Evolutionary conservation across 345 rosid genomes (phyloP), one percentile per base, ranked within the genome.

Genomic region (Sisymbrium irio): DNA sequence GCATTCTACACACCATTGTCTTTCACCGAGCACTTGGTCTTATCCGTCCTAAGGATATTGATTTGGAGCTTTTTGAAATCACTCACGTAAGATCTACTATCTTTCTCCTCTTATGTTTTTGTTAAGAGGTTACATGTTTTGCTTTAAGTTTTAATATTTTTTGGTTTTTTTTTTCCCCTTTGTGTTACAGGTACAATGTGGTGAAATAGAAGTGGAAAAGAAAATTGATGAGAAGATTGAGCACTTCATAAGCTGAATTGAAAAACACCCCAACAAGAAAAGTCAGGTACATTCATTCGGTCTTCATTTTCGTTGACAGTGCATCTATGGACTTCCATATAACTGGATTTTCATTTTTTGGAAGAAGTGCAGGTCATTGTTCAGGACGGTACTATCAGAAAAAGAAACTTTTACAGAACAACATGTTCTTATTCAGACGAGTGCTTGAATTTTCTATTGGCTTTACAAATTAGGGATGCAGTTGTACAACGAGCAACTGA

Each of bases 21-120:
- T 92, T 95, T 80, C 96, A 95, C 71, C 80, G 99, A 53, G 99
- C 99, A 8, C 82, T 92, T 59, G 99, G 98, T 73, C 92, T 92
- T 20, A 83, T 95, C 65, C 85, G 97, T 65, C 99, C 99, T 22
- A 95, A 88, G 75, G 99, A 92, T 59, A 78, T 92, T 53, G 99
- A 95, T 83, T 79, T 92, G 81, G 97, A 90, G 71, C 90, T 87
- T 56, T 92, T 95, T 15, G 97, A 87, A 1, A 86, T 95, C 71
- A 90, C 97, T 11, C 90, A 90, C 72, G 99, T 95, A 77, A 85
- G 88, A 35, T 35, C 7, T 9, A n/a, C 0, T 28, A 2, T 18
- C 49, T 33, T 62, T 45, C 69, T 46, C 41, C 30, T 44, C 30
- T 37, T n/a, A n/a, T n/a, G 1, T 17, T 61, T 62, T 27, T 73